Conservation (phyloP, 1,139 yeast genomes). For the Yamadazyma sp. region DNA sequence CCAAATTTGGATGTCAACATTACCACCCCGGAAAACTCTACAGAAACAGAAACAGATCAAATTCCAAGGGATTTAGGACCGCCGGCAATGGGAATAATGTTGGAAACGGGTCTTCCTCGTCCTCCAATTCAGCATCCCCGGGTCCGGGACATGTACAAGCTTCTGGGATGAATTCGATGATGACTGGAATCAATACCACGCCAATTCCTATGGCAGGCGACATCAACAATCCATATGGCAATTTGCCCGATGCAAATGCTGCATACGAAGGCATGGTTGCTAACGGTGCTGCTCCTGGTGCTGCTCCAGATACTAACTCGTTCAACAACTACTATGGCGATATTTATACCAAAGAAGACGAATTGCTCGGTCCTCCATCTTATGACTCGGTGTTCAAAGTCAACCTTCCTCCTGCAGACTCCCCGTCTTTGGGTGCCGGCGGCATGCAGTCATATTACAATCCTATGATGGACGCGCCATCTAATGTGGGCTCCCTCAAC, state of each 20-base stretch:
- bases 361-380: conserved; percentile 1
- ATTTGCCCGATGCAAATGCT: no score
- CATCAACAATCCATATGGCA: neutral
- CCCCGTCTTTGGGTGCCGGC: neutral
- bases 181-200: neutral
- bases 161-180: neutral
- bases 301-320: neutral
- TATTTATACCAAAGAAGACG: conserved; percentile 10
- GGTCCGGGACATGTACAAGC: neutral
- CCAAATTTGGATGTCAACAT: conserved; percentile 42
- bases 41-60: conserved; percentile 13
- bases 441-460: neutral
- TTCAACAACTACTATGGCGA: conserved; percentile 12
- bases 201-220: neutral
- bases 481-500: conserved; percentile 1
- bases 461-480: neutral
- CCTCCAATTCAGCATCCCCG: conserved; percentile 7
- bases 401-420: neutral
- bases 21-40: conserved; percentile 33
- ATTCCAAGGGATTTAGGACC: conserved; percentile 7
- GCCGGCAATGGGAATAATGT: neutral
- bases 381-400: conserved; percentile 1
- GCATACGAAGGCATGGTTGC: neutral
- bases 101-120: conserved; percentile 2
- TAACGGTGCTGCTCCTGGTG: neutral